Percentiles rank a stretch among this genome's conserved stretches.
Evolutionary conservation across 306 rosid species (phyloP).

Genomic region (Cicer judaicum): DNA sequence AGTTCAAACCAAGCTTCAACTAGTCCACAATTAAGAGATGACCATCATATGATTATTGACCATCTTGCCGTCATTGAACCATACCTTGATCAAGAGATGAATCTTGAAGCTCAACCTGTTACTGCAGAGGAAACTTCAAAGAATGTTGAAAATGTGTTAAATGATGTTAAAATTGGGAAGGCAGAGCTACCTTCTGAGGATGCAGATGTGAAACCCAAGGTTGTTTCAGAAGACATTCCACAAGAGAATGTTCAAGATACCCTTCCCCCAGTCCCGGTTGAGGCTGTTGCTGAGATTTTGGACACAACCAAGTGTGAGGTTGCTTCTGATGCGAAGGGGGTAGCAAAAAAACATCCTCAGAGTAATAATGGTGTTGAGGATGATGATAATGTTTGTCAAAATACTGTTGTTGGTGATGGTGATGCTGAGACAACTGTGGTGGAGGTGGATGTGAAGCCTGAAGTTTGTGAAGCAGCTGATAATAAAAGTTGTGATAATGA

Average conservation of each 20-base stretch:
- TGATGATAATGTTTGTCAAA: conserved; percentile 22
- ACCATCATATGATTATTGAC: not conserved
- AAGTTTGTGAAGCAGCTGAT: conserved; percentile 52
- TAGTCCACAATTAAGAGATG: not conserved
- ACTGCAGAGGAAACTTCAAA: conserved; percentile 39
- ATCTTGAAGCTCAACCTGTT: conserved; percentile 31
- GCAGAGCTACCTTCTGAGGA: conserved; percentile 39
- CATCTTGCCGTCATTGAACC: conserved; percentile 8
- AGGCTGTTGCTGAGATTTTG: conserved; percentile 42
- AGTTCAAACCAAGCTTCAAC: conserved; percentile 2
- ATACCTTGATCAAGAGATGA: conserved; percentile 21
- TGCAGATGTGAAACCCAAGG: conserved; percentile 39
- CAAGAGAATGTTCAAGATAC: conserved; percentile 41
- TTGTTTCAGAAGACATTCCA: conserved; percentile 32
- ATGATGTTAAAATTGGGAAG: conserved; percentile 28
- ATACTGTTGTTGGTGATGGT: conserved; percentile 41
- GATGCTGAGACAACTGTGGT: conserved; percentile 28
- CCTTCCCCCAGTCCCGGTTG: conserved; percentile 46
- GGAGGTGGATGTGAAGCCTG: conserved; percentile 54
- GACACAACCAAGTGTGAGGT: conserved; percentile 43
- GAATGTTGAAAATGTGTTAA: conserved; percentile 41
- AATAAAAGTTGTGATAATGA: conserved; percentile 39
- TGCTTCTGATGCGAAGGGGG: conserved; percentile 47
- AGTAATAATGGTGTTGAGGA: conserved; percentile 36
- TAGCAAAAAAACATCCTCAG: conserved; percentile 44